phyloP scores from a whole-genome alignment of 371 early-diverging fungal species.

The Mucor saturninus region DNA sequence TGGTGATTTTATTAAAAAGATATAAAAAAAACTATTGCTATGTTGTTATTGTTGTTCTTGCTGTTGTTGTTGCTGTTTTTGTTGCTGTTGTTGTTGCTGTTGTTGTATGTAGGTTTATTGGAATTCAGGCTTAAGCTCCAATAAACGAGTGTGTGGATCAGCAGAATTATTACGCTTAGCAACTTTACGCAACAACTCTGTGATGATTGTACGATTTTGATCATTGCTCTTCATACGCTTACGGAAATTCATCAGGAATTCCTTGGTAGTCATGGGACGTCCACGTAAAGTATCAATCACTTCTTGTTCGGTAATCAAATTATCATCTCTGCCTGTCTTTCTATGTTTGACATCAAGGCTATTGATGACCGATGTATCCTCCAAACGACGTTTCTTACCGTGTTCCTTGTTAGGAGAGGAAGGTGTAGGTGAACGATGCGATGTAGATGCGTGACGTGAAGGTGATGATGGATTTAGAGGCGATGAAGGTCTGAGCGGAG shows the following conservation, averaged over 20 bases:
- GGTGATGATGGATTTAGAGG: slow-evolving; percentile 10
- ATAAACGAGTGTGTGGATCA: slow-evolving; percentile 44
- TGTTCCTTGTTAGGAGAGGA: slow-evolving; percentile 10
- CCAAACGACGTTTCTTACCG: slow-evolving; percentile 42
- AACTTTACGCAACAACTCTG: slow-evolving; percentile 65
- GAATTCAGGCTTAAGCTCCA: slow-evolving; percentile 57
- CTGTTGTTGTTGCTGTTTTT: no score
- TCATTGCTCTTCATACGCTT: slow-evolving; percentile 71
- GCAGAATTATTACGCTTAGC: slow-evolving; percentile 57
- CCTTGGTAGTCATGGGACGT: slow-evolving; percentile 66
- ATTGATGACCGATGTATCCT: slow-evolving; percentile 17
- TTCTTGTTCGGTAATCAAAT: slow-evolving; percentile 72
- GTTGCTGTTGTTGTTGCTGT: no score
- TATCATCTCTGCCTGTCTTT: slow-evolving; percentile 29
- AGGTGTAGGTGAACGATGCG: slow-evolving; percentile 18
- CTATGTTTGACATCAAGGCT: slow-evolving; percentile 10
- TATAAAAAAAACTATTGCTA: no score
- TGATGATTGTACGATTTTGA: slow-evolving; percentile 64
- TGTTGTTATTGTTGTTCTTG: no score
- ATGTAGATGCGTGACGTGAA: slow-evolving; percentile 12
- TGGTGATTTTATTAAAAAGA: no score
- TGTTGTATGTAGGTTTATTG: neutral
- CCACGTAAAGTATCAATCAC: slow-evolving; percentile 64
- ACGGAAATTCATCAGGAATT: slow-evolving; percentile 67
- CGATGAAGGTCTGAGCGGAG: slow-evolving; percentile 11